These are phyloP conservation scores for Apiospora aurea DNA, from an alignment of 2,329 filamentous ascomycete species.

Conservation along the genomic window DNA sequence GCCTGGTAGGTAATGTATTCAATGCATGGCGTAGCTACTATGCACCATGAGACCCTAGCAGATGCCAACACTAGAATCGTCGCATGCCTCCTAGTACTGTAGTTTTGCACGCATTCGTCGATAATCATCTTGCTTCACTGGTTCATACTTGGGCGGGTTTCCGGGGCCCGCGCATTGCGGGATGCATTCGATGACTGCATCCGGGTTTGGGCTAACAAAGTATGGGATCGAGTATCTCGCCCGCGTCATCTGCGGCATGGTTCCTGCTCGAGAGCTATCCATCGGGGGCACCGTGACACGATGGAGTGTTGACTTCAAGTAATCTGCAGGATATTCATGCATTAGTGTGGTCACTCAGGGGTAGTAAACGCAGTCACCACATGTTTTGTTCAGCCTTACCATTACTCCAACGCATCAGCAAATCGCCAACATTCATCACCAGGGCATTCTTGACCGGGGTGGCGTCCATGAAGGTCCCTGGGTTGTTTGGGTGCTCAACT, in stretches of 20 bases:
- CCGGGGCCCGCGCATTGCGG: slow-evolving; percentile 51
- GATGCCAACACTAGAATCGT: too few species aligned
- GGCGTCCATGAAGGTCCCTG: slow-evolving; percentile 47
- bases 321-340: slow-evolving; percentile 41
- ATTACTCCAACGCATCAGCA: slow-evolving; percentile 51
- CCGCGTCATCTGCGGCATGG: slow-evolving; percentile 50
- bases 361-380: not conserved
- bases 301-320: slow-evolving; percentile 60
- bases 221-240: slow-evolving; percentile 67
- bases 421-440: slow-evolving; percentile 46
- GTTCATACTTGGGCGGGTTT: slow-evolving; percentile 57
- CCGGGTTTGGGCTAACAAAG: slow-evolving; percentile 59
- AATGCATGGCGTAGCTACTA: not conserved
- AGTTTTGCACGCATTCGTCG: slow-evolving; percentile 38
- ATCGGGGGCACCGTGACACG: slow-evolving; percentile 56
- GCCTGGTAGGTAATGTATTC: not conserved
- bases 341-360: not conserved
- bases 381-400: slow-evolving; percentile 36
- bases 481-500: slow-evolving; percentile 48
- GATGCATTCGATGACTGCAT: slow-evolving; percentile 59
- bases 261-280: slow-evolving; percentile 24
- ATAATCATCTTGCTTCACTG: slow-evolving; percentile 42
- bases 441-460: slow-evolving; percentile 40
- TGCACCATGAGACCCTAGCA: too few species aligned
- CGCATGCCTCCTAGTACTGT: slow-evolving; percentile 33